Evolutionary conservation across 2,329 filamentous ascomycete species (phyloP).

Genomic region (Claviceps sp.): DNA sequence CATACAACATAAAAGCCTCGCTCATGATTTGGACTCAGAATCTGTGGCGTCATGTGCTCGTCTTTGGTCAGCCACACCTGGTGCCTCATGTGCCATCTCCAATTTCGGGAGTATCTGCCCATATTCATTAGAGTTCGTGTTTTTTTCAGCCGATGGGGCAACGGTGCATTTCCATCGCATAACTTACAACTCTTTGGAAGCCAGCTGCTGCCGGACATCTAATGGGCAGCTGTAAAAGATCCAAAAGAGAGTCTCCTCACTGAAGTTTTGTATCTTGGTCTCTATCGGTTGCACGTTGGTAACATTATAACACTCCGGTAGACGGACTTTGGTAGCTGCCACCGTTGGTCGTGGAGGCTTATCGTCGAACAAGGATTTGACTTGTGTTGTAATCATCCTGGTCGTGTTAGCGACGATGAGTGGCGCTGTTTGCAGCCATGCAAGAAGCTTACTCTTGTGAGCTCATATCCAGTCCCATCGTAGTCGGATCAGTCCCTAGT

Average conservation of each 20-base stretch:
- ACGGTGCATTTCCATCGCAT: not conserved
- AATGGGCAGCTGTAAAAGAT: constrained; percentile 56
- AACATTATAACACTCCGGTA: constrained; percentile 55
- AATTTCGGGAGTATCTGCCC: constrained; percentile 47
- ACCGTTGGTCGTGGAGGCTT: constrained; percentile 43
- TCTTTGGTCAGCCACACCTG: constrained; percentile 57
- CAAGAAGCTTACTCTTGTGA: constrained; percentile 39
- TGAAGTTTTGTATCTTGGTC: constrained; percentile 52
- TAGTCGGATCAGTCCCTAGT: constrained; percentile 43
- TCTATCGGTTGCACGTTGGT: constrained; percentile 53
- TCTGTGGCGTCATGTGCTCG: constrained; percentile 49
- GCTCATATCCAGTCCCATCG: constrained; percentile 43
- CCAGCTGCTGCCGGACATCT: constrained; percentile 49
- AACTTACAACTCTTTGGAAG: constrained; percentile 48
- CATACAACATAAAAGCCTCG: constrained; percentile 55
- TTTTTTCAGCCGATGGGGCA: not conserved
- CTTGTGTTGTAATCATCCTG: constrained; percentile 44
- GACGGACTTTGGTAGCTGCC: constrained; percentile 33
- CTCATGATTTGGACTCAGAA: constrained; percentile 44
- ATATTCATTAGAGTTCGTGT: constrained; percentile 1
- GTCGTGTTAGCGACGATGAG: constrained; percentile 8
- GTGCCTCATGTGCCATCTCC: constrained; percentile 56
- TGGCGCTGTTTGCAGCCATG: not conserved
- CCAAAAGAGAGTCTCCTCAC: constrained; percentile 56
- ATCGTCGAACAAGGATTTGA: constrained; percentile 49